phyloP scores from a whole-genome alignment of 495 filamentous ascomycete species.

The Lentithecium fluviatile region DNA sequence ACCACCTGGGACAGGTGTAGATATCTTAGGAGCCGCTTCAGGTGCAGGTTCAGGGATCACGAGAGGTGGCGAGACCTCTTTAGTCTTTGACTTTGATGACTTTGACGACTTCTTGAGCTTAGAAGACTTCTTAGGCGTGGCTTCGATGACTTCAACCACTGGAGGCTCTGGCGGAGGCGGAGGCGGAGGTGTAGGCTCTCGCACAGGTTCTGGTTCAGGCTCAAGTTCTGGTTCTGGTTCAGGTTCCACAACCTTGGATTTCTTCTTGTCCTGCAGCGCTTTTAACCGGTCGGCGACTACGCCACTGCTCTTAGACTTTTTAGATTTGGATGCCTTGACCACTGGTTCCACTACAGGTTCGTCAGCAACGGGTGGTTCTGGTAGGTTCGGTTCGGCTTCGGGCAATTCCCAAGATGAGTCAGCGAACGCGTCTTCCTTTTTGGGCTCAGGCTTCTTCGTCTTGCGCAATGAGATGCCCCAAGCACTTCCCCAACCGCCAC shows the following conservation, averaged over 20 bases:
- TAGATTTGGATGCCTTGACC: conserved; percentile 44
- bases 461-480: conserved; percentile 35
- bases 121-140: conserved; percentile 32
- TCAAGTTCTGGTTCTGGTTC: conserved; percentile 29
- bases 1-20: conserved; percentile 43
- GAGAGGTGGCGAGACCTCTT: conserved; percentile 17
- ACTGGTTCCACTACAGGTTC: conserved; percentile 34
- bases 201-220: conserved; percentile 20
- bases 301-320: conserved; percentile 37
- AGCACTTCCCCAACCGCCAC: conserved; percentile 30
- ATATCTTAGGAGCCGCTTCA: conserved; percentile 30
- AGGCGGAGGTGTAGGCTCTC: conserved; percentile 28
- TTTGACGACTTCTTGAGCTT: conserved; percentile 31
- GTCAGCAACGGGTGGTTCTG: conserved; percentile 27
- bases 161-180: conserved; percentile 29
- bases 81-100: conserved; percentile 31
- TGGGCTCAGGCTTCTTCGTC: conserved; percentile 26
- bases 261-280: conserved; percentile 42
- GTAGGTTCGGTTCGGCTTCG: conserved; percentile 18
- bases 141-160: conserved; percentile 36
- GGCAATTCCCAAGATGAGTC: conserved; percentile 18
- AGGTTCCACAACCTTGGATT: conserved; percentile 11
- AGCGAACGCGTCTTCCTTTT: conserved; percentile 14
- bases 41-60: conserved; percentile 32
- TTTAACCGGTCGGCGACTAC: conserved; percentile 53